Base-by-base conservation (phyloP, 176 grass and related monocot genomes). In the Eragrostis nindensis region DNA sequence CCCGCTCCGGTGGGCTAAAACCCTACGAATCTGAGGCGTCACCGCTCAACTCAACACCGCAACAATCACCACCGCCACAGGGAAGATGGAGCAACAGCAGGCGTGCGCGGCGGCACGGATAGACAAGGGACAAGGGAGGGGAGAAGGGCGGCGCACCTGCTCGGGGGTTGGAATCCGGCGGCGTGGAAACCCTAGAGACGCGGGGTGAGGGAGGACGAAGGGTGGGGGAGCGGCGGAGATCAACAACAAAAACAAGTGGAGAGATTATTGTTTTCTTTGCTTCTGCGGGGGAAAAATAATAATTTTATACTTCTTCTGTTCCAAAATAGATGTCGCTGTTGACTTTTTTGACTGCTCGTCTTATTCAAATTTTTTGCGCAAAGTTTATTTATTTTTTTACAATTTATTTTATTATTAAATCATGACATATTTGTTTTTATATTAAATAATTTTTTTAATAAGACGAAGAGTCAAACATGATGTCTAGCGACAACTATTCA, bases 181-280 rank as follows among this genome's bases (percentile, higher is more conserved):
- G 70, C 70, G 70, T 73, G 47, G 70, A 73, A 73, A 73, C 70
- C 70, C 70, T 73, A 73, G 47, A 73, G 70, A 73, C 47, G 47
- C 70, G 70, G 70, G 46, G 47, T 36, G 32, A 36, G 32, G 32
- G 32, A 36, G 32, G 32, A 36, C 18, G 7, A 24, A 71, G 57
- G 57, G 13, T 2, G 40, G 30, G 8, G 70, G 36, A 73, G 47
- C 70, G 27, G 70, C 70, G 47, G 69, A 50, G 69, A 73, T 73
- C 70, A 73, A 72, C 57, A 27, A 72, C 57, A 27, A 72, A 72
- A 50, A 72, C 69, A 72, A 52, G 47, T 73, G 70, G 47, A 73
- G 70, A 73, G 41, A 44, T n/a, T n/a, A n/a, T 16, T 26, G 70
- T 4, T 53, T 30, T 47, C 32, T 73, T 72, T 72, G 70, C 32